Conservation (phyloP, 2,329 filamentous ascomycete genomes). For the Cordyceps tenuipes region DNA sequence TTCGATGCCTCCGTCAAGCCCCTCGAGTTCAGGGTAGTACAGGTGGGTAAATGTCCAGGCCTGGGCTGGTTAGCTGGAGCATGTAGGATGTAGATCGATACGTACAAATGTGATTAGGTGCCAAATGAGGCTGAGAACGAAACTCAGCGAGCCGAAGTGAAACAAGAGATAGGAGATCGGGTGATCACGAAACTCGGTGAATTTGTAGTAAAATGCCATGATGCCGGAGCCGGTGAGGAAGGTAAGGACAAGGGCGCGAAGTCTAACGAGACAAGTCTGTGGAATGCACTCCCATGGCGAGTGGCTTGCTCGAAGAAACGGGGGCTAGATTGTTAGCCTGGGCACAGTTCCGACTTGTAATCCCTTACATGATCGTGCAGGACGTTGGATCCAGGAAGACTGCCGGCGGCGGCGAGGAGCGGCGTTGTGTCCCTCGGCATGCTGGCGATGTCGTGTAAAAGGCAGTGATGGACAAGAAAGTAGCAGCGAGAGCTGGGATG, state of each 20-base stretch:
- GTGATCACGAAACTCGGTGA: slow-evolving; percentile 31
- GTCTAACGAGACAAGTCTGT: slow-evolving; percentile 35
- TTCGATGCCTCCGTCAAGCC: slow-evolving; percentile 25
- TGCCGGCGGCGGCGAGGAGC: slow-evolving; percentile 23
- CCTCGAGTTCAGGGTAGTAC: slow-evolving; percentile 35
- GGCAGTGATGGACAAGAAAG: not conserved
- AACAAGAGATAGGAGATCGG: slow-evolving; percentile 36
- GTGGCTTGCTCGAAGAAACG: slow-evolving; percentile 43
- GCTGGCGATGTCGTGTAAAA: not conserved
- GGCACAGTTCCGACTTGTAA: not conserved
- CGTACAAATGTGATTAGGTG: slow-evolving; percentile 39
- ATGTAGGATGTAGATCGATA: slow-evolving; percentile 5
- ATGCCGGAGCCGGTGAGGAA: slow-evolving; percentile 35
- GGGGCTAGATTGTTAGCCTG: slow-evolving; percentile 29
- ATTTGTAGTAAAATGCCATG: slow-evolving; percentile 38
- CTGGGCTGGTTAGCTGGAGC: slow-evolving; percentile 21
- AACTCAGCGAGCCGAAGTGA: slow-evolving; percentile 40
- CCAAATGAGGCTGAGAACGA: slow-evolving; percentile 35
- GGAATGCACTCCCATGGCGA: slow-evolving; percentile 41
- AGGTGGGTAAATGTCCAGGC: slow-evolving; percentile 45
- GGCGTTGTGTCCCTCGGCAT: slow-evolving; percentile 27
- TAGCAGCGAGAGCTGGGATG: slow-evolving; percentile 11
- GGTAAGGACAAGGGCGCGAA: slow-evolving; percentile 34
- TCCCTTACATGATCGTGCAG: slow-evolving; percentile 29
- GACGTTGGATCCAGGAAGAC: slow-evolving; percentile 24